Base-by-base conservation (phyloP, 257 asterid genomes). In the Solanum chiquidenum region DNA sequence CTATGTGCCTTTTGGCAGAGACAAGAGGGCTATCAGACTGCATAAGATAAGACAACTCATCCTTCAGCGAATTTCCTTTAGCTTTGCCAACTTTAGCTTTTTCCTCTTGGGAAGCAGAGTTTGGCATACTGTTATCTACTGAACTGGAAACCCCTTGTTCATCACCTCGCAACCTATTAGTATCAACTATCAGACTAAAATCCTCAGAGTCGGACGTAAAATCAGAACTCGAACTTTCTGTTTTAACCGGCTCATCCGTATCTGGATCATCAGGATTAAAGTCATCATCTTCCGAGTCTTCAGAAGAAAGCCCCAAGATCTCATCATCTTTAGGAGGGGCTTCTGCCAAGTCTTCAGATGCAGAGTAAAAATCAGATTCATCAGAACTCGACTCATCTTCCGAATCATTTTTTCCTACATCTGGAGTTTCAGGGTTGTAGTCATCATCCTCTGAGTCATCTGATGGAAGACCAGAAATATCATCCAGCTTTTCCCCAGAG, bases 391-490 rank as follows among this genome's bases (percentile, higher is more conserved):
- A 93, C 84, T 91, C 91, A 82, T 90, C 93, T 82, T 86, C 96
- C n/a, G 87, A 92, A 89, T 77, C 92, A 42, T 89, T 90, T 88
- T 91, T 91, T 62, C 86, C 90, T 83, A 79, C 88, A 76, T 92
- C 93, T 18, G 91, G 95, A 90, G 93, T 92, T 88, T 93, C 97
- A 66, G 99, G 99, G 86, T 96, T 93, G 88, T 92, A 96, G 86
- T 97, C 98, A 87, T 97, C 98, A 92, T 96, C 99, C 86, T 93
- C 98, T 2, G 99, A 95, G 91, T 94, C 98, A 90, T 95, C 98
- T 9, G 98, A 93, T n/a, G 94, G 93, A 58, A 91, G 91, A 46
- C 92, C 95, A 89, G 89, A 85, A 91, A 87, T 90, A 82, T 88
- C 97, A 89, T 93, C 95, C 86, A 89, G 89, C 87, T 90, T 93